Evolutionary conservation across 176 grass and related monocot species (phyloP).

Genomic region (Microstegium vimineum): DNA sequence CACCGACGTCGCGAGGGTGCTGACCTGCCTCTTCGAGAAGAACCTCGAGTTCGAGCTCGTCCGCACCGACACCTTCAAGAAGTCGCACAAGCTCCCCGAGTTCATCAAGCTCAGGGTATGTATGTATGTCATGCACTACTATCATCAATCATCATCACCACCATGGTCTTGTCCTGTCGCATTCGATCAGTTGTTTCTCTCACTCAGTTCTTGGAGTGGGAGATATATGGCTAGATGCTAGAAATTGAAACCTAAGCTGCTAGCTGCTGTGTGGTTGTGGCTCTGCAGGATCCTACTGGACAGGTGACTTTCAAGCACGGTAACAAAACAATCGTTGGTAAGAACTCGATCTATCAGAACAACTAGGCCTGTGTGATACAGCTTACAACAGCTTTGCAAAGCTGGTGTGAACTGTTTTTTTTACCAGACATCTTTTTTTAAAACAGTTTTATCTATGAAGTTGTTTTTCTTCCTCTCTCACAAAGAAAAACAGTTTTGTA

Average conservation of each 20-base stretch:
- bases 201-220: neutral
- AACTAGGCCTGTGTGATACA: no score
- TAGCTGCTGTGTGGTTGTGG: neutral
- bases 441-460: no score
- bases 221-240: neutral
- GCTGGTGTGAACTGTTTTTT: no score
- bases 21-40: constrained; percentile 92
- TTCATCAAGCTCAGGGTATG: constrained; percentile 64
- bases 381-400: no score
- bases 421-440: no score
- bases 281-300: constrained; percentile 72
- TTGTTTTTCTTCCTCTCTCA: no score
- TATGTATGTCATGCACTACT: neutral
- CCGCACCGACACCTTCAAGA: constrained; percentile 78
- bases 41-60: constrained; percentile 81
- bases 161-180: neutral
- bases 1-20: constrained; percentile 74
- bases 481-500: no score
- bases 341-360: neutral
- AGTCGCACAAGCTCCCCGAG: constrained; percentile 67
- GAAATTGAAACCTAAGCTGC: neutral
- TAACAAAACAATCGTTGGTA: constrained; percentile 61
- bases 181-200: neutral
- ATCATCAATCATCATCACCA: no score
- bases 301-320: constrained; percentile 87